phyloP scores from a whole-genome alignment of 768 basidiomycete genomes.

The Crepidotus variabilis region DNA sequence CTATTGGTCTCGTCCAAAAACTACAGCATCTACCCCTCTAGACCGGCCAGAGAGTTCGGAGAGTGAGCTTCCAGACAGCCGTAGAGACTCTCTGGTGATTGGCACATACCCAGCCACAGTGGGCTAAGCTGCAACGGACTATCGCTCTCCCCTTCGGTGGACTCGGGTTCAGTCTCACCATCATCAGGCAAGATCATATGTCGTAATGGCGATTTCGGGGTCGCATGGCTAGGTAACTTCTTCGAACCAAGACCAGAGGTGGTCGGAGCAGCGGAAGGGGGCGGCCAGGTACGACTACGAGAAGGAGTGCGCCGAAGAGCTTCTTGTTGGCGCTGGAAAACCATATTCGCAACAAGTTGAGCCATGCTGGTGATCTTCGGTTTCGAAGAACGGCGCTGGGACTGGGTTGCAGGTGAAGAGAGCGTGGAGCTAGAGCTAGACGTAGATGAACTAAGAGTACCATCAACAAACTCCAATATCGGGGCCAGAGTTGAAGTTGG shows the following conservation, averaged over 20 bases:
- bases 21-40: not conserved
- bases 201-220: conserved; percentile 19
- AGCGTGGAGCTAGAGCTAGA: not conserved
- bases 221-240: conserved; percentile 4
- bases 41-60: not conserved
- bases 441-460: not conserved
- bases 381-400: conserved; percentile 9
- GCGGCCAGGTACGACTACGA: conserved; percentile 11
- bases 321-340: conserved; percentile 27
- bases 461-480: not conserved
- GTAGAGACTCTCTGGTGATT: conserved; percentile 13
- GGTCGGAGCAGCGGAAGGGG: not conserved
- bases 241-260: not conserved
- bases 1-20: not conserved
- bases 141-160: conserved; percentile 6
- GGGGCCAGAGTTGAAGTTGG: not conserved
- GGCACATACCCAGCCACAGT: conserved; percentile 8
- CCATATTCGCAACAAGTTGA: conserved; percentile 38
- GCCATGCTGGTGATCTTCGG: conserved; percentile 29
- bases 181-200: conserved; percentile 15
- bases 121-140: conserved; percentile 16
- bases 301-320: conserved; percentile 7
- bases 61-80: conserved; percentile 1
- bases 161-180: not conserved
- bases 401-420: conserved; percentile 4